Percentiles rank a stretch among this genome's conserved stretches.
phyloP scores from a whole-genome alignment of 2,329 filamentous ascomycete species.

The Neocatenulostroma microsporum region DNA sequence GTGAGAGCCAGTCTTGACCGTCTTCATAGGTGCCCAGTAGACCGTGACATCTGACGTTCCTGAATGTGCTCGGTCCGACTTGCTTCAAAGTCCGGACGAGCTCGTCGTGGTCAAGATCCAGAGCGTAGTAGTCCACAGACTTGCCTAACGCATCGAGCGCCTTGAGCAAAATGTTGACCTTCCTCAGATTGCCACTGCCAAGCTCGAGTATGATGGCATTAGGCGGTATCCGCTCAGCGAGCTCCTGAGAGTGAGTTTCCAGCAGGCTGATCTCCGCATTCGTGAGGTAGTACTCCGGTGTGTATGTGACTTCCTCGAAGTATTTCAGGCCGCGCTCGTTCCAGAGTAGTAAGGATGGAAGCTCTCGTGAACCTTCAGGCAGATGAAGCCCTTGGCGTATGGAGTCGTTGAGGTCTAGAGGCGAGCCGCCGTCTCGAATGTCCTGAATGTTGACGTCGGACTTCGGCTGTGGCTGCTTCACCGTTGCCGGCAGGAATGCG shows the following conservation, averaged over 20 bases:
- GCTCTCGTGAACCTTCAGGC: not conserved
- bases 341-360: slow-evolving; percentile 3
- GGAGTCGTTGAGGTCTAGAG: not conserved
- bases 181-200: slow-evolving; percentile 4
- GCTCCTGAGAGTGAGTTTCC: slow-evolving; percentile 1
- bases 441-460: not conserved
- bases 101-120: slow-evolving; percentile 2
- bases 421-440: not conserved
- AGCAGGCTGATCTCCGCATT: slow-evolving; percentile 3
- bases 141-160: slow-evolving; percentile 1
- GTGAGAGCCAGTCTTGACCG: slow-evolving; percentile 1
- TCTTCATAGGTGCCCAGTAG: slow-evolving; percentile 3
- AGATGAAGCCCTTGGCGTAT: not conserved
- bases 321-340: slow-evolving; percentile 2
- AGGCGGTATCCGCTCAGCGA: slow-evolving; percentile 1
- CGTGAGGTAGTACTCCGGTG: slow-evolving; percentile 3
- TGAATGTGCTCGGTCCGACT: slow-evolving; percentile 1
- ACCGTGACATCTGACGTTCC: slow-evolving; percentile 1
- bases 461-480: too few relatives aligned
- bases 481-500: too few relatives aligned
- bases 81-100: not conserved
- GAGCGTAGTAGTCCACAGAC: slow-evolving; percentile 4
- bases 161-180: slow-evolving; percentile 4
- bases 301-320: slow-evolving; percentile 5
- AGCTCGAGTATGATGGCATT: slow-evolving; percentile 1